phyloP scores from a whole-genome alignment of 2,329 filamentous ascomycete genomes.

The Talaromyces albobiverticillius region DNA sequence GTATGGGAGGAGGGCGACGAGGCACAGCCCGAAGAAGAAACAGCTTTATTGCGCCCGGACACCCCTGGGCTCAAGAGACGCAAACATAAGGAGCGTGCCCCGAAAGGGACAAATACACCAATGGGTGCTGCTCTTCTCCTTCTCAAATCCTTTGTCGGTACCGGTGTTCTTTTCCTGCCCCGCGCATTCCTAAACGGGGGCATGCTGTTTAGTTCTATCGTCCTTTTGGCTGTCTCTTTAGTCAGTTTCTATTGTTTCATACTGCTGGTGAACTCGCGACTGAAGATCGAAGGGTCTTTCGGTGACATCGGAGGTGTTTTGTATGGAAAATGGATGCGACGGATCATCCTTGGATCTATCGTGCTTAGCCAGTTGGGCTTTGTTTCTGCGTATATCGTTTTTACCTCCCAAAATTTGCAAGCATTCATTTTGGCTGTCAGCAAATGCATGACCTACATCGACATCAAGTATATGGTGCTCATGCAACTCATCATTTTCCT shows the following conservation, averaged over 20 bases:
- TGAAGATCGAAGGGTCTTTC: constrained; percentile 89
- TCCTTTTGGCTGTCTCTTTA: constrained; percentile 78
- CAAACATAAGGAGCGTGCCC: constrained; percentile 71
- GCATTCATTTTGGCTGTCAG: constrained; percentile 91
- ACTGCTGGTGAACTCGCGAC: constrained; percentile 78
- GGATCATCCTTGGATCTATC: constrained; percentile 83
- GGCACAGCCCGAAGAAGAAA: constrained; percentile 84
- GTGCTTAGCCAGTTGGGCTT: constrained; percentile 95
- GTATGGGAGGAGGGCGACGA: constrained; percentile 58
- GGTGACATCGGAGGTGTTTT: constrained; percentile 92
- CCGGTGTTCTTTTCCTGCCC: constrained; percentile 18
- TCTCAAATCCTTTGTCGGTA: constrained; percentile 93
- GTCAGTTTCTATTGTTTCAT: constrained; percentile 98
- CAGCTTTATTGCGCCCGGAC: constrained; percentile 68
- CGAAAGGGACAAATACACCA: constrained; percentile 72
- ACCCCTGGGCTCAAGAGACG: constrained; percentile 70
- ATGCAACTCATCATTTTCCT: constrained; percentile 95
- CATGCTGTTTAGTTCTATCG: constrained; percentile 92
- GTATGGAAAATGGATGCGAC: constrained; percentile 87
- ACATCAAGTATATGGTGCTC: constrained; percentile 85
- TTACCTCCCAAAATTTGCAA: constrained; percentile 91
- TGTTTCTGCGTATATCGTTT: constrained; percentile 92
- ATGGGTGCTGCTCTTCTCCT: constrained; percentile 79
- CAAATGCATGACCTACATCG: constrained; percentile 78
- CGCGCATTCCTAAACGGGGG: constrained; percentile 83